phyloP scores from a whole-genome alignment of 495 filamentous ascomycete species.

The Annulohypoxylon stygium region DNA sequence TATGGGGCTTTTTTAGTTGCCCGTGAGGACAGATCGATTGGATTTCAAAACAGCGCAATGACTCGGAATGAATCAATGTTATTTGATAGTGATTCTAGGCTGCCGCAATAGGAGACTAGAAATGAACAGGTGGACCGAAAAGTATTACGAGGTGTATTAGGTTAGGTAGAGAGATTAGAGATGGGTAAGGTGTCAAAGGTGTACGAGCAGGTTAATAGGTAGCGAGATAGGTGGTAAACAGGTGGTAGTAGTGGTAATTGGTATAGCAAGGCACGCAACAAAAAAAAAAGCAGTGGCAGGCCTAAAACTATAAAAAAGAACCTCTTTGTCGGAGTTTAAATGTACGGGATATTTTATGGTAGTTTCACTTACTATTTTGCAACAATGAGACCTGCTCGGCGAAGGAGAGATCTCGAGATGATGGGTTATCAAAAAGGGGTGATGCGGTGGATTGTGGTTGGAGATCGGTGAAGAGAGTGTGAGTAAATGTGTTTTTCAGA shows the following conservation, averaged over 20 bases:
- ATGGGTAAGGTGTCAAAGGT: not conserved
- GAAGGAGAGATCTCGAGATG: slow-evolving; percentile 55
- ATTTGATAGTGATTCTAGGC: slow-evolving; percentile 44
- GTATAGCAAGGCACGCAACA: slow-evolving; percentile 12
- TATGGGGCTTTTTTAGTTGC: slow-evolving; percentile 32
- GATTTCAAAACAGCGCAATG: slow-evolving; percentile 40
- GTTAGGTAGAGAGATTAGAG: slow-evolving; percentile 17
- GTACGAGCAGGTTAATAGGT: slow-evolving; percentile 2
- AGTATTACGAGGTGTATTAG: slow-evolving; percentile 25
- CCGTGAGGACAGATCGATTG: slow-evolving; percentile 52
- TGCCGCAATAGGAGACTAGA: slow-evolving; percentile 48
- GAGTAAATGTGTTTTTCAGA: slow-evolving; percentile 46
- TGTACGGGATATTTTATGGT: slow-evolving; percentile 16
- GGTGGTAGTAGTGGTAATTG: not conserved
- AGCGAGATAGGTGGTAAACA: slow-evolving; percentile 6
- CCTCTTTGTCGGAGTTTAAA: slow-evolving; percentile 37
- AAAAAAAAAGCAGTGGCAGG: slow-evolving; percentile 34
- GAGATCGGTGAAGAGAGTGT: slow-evolving; percentile 52
- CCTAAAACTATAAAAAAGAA: slow-evolving; percentile 25
- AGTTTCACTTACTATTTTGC: slow-evolving; percentile 50
- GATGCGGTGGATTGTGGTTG: slow-evolving; percentile 48
- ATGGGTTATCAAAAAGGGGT: slow-evolving; percentile 53
- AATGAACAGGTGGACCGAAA: slow-evolving; percentile 44
- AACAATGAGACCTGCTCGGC: slow-evolving; percentile 56
- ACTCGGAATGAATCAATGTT: slow-evolving; percentile 25